phyloP scores from a whole-genome alignment of 805 yeast genomes.

The Suhomyces kilbournensis region DNA sequence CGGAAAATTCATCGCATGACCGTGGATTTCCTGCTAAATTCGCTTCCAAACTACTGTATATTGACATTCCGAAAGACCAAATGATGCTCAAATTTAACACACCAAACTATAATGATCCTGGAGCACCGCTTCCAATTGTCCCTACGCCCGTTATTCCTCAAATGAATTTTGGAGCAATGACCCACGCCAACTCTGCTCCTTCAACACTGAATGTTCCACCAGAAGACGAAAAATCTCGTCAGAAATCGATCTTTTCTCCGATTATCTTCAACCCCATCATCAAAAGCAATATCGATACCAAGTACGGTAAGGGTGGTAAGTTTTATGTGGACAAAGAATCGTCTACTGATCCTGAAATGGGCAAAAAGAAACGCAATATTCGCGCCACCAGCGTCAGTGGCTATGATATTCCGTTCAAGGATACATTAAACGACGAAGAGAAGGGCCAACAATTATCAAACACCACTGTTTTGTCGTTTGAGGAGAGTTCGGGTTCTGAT shows the following conservation, averaged over 20 bases:
- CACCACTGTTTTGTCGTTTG: neutral
- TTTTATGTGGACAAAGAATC: conserved; percentile 59
- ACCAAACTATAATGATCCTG: conserved; percentile 71
- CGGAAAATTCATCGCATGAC: neutral
- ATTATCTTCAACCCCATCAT: conserved; percentile 77
- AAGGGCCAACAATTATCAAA: neutral
- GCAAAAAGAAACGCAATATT: conserved; percentile 16
- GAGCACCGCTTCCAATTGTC: conserved; percentile 70
- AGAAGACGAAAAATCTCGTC: conserved; percentile 1
- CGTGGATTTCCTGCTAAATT: neutral
- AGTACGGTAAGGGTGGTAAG: conserved; percentile 87
- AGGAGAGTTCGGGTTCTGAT: conserved; percentile 1
- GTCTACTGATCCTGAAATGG: conserved; percentile 18
- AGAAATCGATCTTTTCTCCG: conserved; percentile 75
- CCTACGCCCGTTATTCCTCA: conserved; percentile 46
- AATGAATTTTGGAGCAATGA: conserved; percentile 7
- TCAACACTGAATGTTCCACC: neutral
- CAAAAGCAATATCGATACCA: conserved; percentile 72
- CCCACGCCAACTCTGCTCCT: neutral
- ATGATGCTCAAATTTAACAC: conserved; percentile 49
- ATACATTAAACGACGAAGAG: conserved; percentile 5
- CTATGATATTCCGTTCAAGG: conserved; percentile 7
- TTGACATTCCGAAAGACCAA: conserved; percentile 58
- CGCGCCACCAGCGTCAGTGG: conserved; percentile 36
- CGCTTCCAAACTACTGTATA: conserved; percentile 11